Evolutionary conservation across 345 rosid genomes (phyloP), one percentile per base, ranked within the genome.

Genomic region (Capsella bursapastoris): DNA sequence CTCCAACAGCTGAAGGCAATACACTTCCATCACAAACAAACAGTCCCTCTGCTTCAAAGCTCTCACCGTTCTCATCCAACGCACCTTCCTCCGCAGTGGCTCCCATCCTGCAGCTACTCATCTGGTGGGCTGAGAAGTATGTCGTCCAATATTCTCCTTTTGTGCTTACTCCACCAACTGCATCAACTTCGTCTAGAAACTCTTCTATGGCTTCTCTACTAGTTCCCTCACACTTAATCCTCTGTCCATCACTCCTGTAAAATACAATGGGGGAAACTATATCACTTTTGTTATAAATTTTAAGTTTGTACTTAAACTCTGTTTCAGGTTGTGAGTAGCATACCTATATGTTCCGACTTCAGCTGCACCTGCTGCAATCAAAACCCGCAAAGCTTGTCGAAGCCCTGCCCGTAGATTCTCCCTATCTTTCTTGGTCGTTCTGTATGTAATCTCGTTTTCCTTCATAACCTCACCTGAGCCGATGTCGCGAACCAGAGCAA

Each of bases 51-150:
- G 93, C 87, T 80, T 88, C 93, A 90, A 90, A 88, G 44, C 83
- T 86, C 83, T 88, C 89, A 8, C 90, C 88, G 2, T 78, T 79
- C 75, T 72, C 83, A 70, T 86, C 89, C 22, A 89, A 83, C 2
- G 89, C 94, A 7, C 91, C 94, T 35, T 83, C 83, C 48, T 73
- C 72, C 13, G 69, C 74, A n/a, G 45, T 73, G 7, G 5, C 25
- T 55, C 89, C 94, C 86, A 89, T 89, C 78, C 83, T 84, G 66
- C 93, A 86, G 55, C 93, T 89, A 28, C 93, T 84, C 93, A 88
- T 85, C 69, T 86, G 94, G 76, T 89, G 94, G 0, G 91, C 94
- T 0, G 94, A 83, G 62, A 64, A 25, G 74, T 82, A 76, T 0
- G 73, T 1, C 68, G 52, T 44, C 89, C 91, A 84, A 22, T 84